Evolutionary conservation across 495 filamentous ascomycete species (phyloP).

Genomic region (Penicillium lagena): DNA sequence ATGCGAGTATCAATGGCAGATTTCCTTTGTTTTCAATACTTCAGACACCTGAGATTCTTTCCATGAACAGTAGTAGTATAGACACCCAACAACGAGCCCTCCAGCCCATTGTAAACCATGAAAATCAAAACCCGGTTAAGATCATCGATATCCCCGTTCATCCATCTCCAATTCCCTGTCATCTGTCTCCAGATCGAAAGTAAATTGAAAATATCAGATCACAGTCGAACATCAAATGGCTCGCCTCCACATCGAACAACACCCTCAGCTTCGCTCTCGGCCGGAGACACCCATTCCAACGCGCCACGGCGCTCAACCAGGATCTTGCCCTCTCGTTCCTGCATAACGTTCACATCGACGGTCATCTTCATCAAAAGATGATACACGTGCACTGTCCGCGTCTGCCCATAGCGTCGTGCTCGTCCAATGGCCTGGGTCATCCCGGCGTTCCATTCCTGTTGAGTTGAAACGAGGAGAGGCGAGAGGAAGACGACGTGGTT

Average conservation of each 20-base stretch:
- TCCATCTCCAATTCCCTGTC: too few species aligned
- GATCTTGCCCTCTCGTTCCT: slow-evolving; percentile 29
- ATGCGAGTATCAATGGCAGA: slow-evolving; percentile 9
- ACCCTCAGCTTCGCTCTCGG: slow-evolving; percentile 7
- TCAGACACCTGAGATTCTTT: too few species aligned
- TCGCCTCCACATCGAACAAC: background rate
- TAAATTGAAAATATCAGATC: background rate
- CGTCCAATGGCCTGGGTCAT: slow-evolving; percentile 72
- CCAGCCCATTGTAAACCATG: too few species aligned
- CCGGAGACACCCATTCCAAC: slow-evolving; percentile 4
- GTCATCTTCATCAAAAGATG: slow-evolving; percentile 58
- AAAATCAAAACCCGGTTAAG: too few species aligned
- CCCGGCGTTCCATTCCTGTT: slow-evolving; percentile 50
- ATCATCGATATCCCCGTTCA: too few species aligned
- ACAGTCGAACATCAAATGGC: slow-evolving; percentile 4
- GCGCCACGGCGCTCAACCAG: slow-evolving; percentile 18
- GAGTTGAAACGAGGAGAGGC: slow-evolving; percentile 48
- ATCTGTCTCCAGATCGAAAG: background rate
- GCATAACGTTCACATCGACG: slow-evolving; percentile 63
- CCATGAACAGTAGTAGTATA: too few species aligned
- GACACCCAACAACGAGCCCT: too few species aligned
- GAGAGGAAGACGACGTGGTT: slow-evolving; percentile 74
- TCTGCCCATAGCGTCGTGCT: slow-evolving; percentile 59
- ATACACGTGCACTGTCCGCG: slow-evolving; percentile 61
- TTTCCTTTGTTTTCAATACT: background rate